phyloP scores from a whole-genome alignment of 805 yeast genomes.

The Candida yuanshanica region DNA sequence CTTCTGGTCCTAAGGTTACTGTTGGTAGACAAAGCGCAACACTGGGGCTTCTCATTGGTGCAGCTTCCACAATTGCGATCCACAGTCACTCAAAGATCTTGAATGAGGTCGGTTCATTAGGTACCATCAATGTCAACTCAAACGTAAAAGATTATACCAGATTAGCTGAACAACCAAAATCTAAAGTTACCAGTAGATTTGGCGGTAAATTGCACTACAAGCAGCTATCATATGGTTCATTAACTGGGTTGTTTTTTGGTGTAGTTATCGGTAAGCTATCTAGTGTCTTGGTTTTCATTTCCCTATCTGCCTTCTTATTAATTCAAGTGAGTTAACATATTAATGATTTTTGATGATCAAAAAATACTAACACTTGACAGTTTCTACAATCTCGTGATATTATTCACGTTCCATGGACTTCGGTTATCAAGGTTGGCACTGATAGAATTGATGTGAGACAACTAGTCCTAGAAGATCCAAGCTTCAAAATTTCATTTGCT shows the following conservation, averaged over 20 bases:
- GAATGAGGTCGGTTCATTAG: conserved; percentile 22
- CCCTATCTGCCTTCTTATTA: conserved; percentile 38
- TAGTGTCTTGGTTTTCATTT: conserved; percentile 43
- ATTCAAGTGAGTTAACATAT: conserved; percentile 15
- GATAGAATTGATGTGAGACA: conserved; percentile 40
- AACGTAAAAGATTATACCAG: conserved; percentile 1
- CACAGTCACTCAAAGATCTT: conserved; percentile 20
- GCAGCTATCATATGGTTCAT: conserved; percentile 55
- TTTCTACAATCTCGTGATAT: conserved; percentile 54
- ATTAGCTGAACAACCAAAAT: conserved; percentile 3
- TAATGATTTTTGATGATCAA: not conserved
- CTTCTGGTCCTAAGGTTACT: not conserved
- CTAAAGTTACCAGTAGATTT: conserved; percentile 19
- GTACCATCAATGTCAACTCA: conserved; percentile 14
- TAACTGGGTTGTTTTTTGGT: conserved; percentile 53
- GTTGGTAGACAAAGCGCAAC: conserved; percentile 6
- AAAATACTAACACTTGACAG: conserved; percentile 15
- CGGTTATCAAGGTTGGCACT: conserved; percentile 31
- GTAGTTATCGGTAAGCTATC: conserved; percentile 54
- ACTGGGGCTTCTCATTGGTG: conserved; percentile 22
- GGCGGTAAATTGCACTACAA: conserved; percentile 47
- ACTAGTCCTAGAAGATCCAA: conserved; percentile 51
- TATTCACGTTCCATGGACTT: conserved; percentile 37
- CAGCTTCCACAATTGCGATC: conserved; percentile 14
- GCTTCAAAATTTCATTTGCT: conserved; percentile 54